Evolutionary conservation across 2,329 filamentous ascomycete genomes (phyloP), one percentile per base, ranked within the genome.

Genomic region (Stromatinia cepivora): DNA sequence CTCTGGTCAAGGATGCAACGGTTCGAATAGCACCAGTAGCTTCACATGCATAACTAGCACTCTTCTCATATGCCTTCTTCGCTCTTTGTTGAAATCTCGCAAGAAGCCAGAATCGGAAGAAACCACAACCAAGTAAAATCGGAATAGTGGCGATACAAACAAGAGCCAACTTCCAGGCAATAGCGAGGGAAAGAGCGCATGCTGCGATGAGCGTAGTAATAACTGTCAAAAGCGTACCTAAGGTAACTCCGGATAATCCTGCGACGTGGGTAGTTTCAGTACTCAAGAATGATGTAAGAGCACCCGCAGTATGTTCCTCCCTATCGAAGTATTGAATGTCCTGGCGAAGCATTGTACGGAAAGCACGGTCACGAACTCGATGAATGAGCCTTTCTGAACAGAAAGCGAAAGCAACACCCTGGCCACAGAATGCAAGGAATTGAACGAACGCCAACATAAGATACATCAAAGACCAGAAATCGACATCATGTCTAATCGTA

Each of bases 21-120:
- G 95, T 98, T 65, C 94, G 91, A 74, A 98, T 97, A 9, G 94
- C 92, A 2, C 92, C 94, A 45, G 96, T 97, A 56, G 94, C 94
- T 80, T 99, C 95, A 59, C 94, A 95, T 15, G 95, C 95, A 77
- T 91, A 97, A 69, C 90, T 90, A 10, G 94, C 94, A 70, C 92
- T 94, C 69, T 86, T 82, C 77, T 92, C 86, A 78, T 98, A 94
- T 5, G 92, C 90, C 73, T 84, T 84, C 82, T 95, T 96, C 1
- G 93, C 90, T 34, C 92, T 90, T 50, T 85, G 85, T 81, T 92
- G 91, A 82, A 93, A 97, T 73, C 88, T 86, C 1, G 92, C 89
- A 31, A 96, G 85, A 81, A 95, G 89, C 81, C 88, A 94, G 81
- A 97, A 96, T 4, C 93, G 88, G 80, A 93, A 89, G 82, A 93